Percentiles rank a stretch among this genome's conserved stretches.
These are phyloP conservation scores for Turnera subulata DNA, from an alignment of 345 rosid genomes.

Conservation along the genomic window DNA sequence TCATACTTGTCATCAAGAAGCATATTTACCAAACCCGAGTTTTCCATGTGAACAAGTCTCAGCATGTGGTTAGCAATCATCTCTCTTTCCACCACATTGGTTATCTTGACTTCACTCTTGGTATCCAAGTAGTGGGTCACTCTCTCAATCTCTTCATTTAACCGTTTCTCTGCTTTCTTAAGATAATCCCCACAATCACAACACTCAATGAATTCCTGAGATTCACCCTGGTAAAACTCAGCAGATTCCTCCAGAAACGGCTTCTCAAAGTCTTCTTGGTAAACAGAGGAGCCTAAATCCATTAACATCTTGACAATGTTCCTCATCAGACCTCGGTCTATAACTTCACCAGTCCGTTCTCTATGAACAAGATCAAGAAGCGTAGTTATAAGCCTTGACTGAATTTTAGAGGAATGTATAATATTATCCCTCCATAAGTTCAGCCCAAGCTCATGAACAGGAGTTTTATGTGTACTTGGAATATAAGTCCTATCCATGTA, in stretches of 20 bases:
- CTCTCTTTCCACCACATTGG: slow-evolving; percentile 93
- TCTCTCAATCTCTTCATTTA: slow-evolving; percentile 94
- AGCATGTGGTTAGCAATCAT: slow-evolving; percentile 98
- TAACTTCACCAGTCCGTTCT: slow-evolving; percentile 89
- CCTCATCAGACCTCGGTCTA: slow-evolving; percentile 90
- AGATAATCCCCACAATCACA: slow-evolving; percentile 95
- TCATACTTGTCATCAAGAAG: slow-evolving; percentile 87
- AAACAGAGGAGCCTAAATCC: slow-evolving; percentile 90
- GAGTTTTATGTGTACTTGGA: slow-evolving; percentile 68
- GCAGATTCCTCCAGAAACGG: slow-evolving; percentile 87
- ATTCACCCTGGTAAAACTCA: slow-evolving; percentile 85
- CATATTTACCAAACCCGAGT: slow-evolving; percentile 92
- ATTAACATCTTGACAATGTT: slow-evolving; percentile 85
- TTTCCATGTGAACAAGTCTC: slow-evolving; percentile 97
- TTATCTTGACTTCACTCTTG: slow-evolving; percentile 87
- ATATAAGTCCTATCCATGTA: slow-evolving; percentile 96
- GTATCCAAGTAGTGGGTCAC: slow-evolving; percentile 86
- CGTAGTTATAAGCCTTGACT: slow-evolving; percentile 60
- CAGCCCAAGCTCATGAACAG: slow-evolving; percentile 91
- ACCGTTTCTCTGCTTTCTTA: slow-evolving; percentile 87
- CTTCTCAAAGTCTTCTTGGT: slow-evolving; percentile 96
- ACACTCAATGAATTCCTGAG: slow-evolving; percentile 85
- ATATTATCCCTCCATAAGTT: slow-evolving; percentile 91
- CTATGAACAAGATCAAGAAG: slow-evolving; percentile 79
- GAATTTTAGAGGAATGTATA: slow-evolving; percentile 68